phyloP scores from a whole-genome alignment of 305 asterid species.

The Rubia peregrina region DNA sequence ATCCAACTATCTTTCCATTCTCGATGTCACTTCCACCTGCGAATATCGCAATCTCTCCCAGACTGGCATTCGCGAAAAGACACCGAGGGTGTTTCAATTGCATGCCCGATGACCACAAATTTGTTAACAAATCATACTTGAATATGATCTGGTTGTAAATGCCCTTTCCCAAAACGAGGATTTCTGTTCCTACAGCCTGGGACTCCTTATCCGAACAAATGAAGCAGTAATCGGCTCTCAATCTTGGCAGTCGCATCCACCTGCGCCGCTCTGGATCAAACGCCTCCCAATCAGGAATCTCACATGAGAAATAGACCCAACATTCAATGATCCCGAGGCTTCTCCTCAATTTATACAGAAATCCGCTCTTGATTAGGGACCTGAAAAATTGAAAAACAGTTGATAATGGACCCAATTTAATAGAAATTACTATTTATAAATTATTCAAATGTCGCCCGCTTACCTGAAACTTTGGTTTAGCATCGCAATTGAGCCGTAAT shows the following conservation, averaged over 20 bases:
- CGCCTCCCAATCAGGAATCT: slow-evolving; percentile 65
- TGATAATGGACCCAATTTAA: too few relatives aligned
- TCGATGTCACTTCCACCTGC: slow-evolving; percentile 76
- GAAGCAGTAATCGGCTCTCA: slow-evolving; percentile 52
- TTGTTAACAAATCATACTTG: slow-evolving; percentile 55
- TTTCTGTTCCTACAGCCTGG: slow-evolving; percentile 70
- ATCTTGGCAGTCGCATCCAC: slow-evolving; percentile 58
- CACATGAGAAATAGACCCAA: slow-evolving; percentile 75
- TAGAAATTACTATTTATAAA: not conserved
- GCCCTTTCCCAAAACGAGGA: slow-evolving; percentile 66
- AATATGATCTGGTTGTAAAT: slow-evolving; percentile 38
- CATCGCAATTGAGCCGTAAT: slow-evolving; percentile 47
- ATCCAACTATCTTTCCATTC: slow-evolving; percentile 33
- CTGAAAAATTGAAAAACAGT: slow-evolving; percentile 30
- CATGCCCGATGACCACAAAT: slow-evolving; percentile 59
- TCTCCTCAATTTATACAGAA: slow-evolving; percentile 49
- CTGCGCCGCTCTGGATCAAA: slow-evolving; percentile 51
- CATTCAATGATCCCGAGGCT: slow-evolving; percentile 48
- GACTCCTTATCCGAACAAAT: slow-evolving; percentile 63
- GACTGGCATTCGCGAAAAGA: slow-evolving; percentile 66
- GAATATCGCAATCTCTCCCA: slow-evolving; percentile 42
- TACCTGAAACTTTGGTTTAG: slow-evolving; percentile 48
- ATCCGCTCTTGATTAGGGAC: slow-evolving; percentile 47
- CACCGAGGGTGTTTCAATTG: slow-evolving; percentile 49
- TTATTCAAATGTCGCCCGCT: not conserved